Percentiles rank a stretch among this genome's conserved stretches.
Conservation (phyloP, 2,329 filamentous ascomycete genomes). For the Didymella exigua region DNA sequence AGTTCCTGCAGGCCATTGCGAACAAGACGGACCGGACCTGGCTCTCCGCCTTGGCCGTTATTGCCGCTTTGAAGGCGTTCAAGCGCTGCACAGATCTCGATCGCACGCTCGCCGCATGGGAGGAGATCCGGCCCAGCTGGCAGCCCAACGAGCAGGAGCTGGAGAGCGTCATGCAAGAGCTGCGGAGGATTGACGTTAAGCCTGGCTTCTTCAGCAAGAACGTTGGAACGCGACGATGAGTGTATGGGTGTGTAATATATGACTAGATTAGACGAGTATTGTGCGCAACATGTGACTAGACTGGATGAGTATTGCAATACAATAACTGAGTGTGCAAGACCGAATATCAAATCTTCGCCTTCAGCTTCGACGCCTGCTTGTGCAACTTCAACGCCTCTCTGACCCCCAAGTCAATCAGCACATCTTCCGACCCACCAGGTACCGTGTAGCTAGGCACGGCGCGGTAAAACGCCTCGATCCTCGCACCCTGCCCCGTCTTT, state of each 20-base stretch:
- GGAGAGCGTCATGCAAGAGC: slow-evolving; percentile 32
- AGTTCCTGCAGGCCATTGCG: slow-evolving; percentile 32
- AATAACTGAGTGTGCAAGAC: no score
- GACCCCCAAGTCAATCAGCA: slow-evolving; percentile 39
- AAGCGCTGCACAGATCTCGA: slow-evolving; percentile 61
- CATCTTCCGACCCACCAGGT: slow-evolving; percentile 37
- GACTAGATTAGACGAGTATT: not conserved
- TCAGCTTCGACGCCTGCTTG: slow-evolving; percentile 30
- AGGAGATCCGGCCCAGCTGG: slow-evolving; percentile 51
- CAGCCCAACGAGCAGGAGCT: slow-evolving; percentile 42
- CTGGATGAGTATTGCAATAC: no score
- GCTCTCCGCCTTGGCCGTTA: slow-evolving; percentile 33
- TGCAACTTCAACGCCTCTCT: slow-evolving; percentile 39
- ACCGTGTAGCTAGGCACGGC: slow-evolving; percentile 32
- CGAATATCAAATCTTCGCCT: slow-evolving; percentile 22
- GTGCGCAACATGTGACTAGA: not conserved
- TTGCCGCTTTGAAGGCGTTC: slow-evolving; percentile 60
- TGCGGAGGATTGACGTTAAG: slow-evolving; percentile 33
- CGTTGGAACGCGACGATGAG: not conserved
- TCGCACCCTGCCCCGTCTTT: slow-evolving; percentile 34
- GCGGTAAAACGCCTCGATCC: slow-evolving; percentile 37
- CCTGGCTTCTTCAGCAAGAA: slow-evolving; percentile 23
- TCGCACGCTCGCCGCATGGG: slow-evolving; percentile 62
- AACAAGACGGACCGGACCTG: slow-evolving; percentile 33
- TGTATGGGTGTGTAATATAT: not conserved